Conservation (phyloP, 768 basidiomycete genomes). For the Coprinopsis strossmayeri region DNA sequence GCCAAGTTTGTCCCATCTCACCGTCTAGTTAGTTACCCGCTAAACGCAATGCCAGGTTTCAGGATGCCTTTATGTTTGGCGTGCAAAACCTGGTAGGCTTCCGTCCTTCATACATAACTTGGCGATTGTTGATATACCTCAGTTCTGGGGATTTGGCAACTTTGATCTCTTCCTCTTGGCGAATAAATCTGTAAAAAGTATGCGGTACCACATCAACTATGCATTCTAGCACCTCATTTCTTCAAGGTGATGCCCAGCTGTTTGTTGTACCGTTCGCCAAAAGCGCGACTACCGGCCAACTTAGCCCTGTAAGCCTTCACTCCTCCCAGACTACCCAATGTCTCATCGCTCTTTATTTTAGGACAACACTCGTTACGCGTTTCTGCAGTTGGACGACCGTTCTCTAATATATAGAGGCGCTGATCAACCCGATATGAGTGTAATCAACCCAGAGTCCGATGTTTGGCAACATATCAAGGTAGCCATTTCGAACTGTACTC, state of each 20-base stretch:
- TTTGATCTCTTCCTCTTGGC: slow-evolving; percentile 81
- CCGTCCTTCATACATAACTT: background rate
- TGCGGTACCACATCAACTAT: background rate
- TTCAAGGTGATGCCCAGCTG: slow-evolving; percentile 59
- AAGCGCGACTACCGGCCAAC: slow-evolving; percentile 87
- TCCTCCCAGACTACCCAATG: too few relatives aligned
- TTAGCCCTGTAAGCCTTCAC: slow-evolving; percentile 65
- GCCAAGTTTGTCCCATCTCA: slow-evolving; percentile 31
- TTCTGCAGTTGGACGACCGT: slow-evolving; percentile 92
- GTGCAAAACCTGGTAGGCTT: slow-evolving; percentile 60
- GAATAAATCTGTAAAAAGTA: slow-evolving; percentile 44
- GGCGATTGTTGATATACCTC: slow-evolving; percentile 8
- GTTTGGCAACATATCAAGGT: slow-evolving; percentile 98
- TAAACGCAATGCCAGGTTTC: slow-evolving; percentile 37
- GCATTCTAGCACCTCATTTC: background rate
- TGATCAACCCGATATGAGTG: slow-evolving; percentile 96
- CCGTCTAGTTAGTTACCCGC: background rate
- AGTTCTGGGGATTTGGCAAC: slow-evolving; percentile 96
- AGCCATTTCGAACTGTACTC: too few relatives aligned
- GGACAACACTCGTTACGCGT: slow-evolving; percentile 96
- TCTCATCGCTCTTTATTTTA: slow-evolving; percentile 21
- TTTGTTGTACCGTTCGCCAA: slow-evolving; percentile 91
- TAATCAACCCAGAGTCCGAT: slow-evolving; percentile 96
- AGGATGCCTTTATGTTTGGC: slow-evolving; percentile 84
- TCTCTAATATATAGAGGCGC: slow-evolving; percentile 92